Evolutionary conservation across 768 basidiomycete genomes (phyloP).

Genomic region (Pleurotus salmoneostramineus): DNA sequence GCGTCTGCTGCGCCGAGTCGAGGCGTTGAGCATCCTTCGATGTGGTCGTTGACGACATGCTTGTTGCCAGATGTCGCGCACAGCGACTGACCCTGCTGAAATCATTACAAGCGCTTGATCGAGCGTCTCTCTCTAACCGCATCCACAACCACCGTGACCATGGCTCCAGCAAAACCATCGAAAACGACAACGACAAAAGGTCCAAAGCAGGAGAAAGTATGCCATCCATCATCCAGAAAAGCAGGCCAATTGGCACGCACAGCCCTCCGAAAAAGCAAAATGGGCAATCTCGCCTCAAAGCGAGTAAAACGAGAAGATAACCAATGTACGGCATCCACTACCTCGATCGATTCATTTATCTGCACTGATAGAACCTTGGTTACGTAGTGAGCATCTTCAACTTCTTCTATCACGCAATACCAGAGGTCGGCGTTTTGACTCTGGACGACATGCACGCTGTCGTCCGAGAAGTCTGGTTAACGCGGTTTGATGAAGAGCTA

Average conservation of each 20-base stretch:
- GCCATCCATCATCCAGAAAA: slow-evolving; percentile 82
- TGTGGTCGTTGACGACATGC: slow-evolving; percentile 25
- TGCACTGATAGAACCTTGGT: slow-evolving; percentile 7
- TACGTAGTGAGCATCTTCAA: slow-evolving; percentile 61
- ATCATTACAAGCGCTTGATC: not conserved
- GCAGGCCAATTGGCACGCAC: slow-evolving; percentile 70
- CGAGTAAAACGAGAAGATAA: slow-evolving; percentile 50
- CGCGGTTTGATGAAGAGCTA: slow-evolving; percentile 65
- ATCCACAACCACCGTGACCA: slow-evolving; percentile 9
- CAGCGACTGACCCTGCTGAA: too few species aligned
- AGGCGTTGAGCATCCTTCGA: slow-evolving; percentile 57
- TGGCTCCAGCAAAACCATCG: slow-evolving; percentile 37
- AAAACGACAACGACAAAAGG: slow-evolving; percentile 21
- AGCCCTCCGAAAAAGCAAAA: slow-evolving; percentile 64
- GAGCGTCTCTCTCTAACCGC: not conserved
- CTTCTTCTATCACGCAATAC: slow-evolving; percentile 74
- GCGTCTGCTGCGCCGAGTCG: slow-evolving; percentile 62
- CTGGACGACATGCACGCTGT: slow-evolving; percentile 65
- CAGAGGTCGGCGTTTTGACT: slow-evolving; percentile 49
- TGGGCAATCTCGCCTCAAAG: slow-evolving; percentile 51
- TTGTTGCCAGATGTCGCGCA: not conserved
- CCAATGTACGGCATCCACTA: slow-evolving; percentile 39
- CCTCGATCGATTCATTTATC: not conserved
- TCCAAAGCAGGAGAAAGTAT: slow-evolving; percentile 71
- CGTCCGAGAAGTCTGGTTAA: slow-evolving; percentile 66